Conservation (phyloP, 176 grass and related monocot species). For the Chloris gayana region DNA sequence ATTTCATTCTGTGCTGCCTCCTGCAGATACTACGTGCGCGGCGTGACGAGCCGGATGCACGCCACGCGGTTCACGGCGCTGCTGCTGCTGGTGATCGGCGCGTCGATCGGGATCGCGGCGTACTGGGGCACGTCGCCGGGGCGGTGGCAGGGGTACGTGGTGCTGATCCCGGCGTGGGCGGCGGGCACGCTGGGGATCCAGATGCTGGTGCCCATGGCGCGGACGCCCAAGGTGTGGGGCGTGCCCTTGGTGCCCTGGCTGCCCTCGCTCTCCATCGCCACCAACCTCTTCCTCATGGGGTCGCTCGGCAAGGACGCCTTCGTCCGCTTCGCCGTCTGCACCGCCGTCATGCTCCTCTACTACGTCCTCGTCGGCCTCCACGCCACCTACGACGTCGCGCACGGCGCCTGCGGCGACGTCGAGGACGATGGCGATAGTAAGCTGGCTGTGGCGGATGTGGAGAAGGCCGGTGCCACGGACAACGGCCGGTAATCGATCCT, state of each 20-base stretch:
- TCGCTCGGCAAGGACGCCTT: conserved; percentile 76
- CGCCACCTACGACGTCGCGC: conserved; percentile 89
- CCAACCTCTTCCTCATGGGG: conserved; percentile 95
- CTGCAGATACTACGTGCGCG: conserved; percentile 60
- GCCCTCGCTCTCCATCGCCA: conserved; percentile 94
- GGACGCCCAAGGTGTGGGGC: conserved; percentile 78
- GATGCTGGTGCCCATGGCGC: conserved; percentile 54
- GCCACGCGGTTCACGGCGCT: conserved; percentile 40
- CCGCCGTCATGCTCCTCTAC: conserved; percentile 79
- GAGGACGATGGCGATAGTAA: background rate
- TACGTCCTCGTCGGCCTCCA: conserved; percentile 84
- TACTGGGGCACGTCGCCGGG: conserved; percentile 64
- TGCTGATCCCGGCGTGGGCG: conserved; percentile 72
- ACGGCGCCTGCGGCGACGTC: conserved; percentile 33
- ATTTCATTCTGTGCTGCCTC: too few species aligned
- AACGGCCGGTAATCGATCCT: background rate
- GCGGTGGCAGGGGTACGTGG: conserved; percentile 58
- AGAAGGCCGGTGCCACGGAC: conserved; percentile 25
- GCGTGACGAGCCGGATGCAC: conserved; percentile 55
- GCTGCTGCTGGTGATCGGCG: conserved; percentile 48
- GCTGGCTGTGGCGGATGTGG: conserved; percentile 32
- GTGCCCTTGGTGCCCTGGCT: conserved; percentile 93
- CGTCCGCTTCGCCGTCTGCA: conserved; percentile 71
- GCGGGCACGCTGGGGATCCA: conserved; percentile 71
- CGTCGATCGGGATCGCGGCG: conserved; percentile 71